Evolutionary conservation across 2,329 filamentous ascomycete species (phyloP).

Genomic region (Chrysoporthe puriensis): DNA sequence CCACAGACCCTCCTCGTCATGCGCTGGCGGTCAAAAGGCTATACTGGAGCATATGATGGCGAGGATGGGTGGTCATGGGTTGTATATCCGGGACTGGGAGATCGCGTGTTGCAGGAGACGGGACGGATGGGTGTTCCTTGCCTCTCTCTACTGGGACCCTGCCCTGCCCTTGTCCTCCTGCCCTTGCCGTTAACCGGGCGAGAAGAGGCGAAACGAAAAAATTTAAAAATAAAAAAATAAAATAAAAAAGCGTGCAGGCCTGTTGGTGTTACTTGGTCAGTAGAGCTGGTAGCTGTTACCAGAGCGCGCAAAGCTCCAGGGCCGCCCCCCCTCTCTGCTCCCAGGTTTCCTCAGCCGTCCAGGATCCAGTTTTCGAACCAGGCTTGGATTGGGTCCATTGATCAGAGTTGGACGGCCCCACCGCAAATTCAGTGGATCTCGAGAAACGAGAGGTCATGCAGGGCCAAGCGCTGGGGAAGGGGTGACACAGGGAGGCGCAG

Average conservation of each 20-base stretch:
- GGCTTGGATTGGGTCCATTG: conserved; percentile 1
- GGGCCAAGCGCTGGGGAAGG: conserved; percentile 7
- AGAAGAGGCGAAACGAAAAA: not conserved
- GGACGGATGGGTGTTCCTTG: conserved; percentile 10
- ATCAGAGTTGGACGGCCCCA: conserved; percentile 13
- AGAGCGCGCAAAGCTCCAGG: not conserved
- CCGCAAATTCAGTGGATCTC: conserved; percentile 5
- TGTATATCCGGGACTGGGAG: not conserved
- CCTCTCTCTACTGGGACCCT: not conserved
- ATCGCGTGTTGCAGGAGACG: not conserved
- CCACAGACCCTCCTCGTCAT: not conserved
- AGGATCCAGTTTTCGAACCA: conserved; percentile 2
- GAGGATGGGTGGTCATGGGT: not conserved
- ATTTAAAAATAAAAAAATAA: not conserved
- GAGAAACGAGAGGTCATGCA: conserved; percentile 8
- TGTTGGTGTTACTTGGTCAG: not conserved
- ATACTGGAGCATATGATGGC: not conserved
- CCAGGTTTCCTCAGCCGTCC: not conserved
- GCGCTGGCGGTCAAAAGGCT: not conserved
- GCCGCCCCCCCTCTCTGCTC: not conserved
- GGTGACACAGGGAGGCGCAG: conserved; percentile 7
- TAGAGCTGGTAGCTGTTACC: not conserved
- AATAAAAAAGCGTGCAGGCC: not conserved
- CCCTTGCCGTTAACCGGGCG: not conserved
- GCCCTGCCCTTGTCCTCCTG: not conserved